Evolutionary conservation across 345 rosid genomes (phyloP).

Genomic region (Hibiscus tridactylites): DNA sequence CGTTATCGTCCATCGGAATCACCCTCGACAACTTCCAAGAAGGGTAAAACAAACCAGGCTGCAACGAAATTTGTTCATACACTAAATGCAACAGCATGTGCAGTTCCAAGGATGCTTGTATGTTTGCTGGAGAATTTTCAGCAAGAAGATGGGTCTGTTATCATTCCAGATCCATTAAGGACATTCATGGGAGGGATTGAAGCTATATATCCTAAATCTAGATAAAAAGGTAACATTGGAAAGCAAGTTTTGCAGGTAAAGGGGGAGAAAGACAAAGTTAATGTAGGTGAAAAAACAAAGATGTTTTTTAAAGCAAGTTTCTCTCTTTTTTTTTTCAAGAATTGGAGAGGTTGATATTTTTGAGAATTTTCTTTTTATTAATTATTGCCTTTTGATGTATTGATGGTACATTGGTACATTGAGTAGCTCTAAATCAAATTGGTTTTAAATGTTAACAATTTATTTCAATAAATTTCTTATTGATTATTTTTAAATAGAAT

Average conservation of each 20-base stretch:
- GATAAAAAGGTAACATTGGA: background rate
- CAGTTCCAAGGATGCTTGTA: constrained; percentile 83
- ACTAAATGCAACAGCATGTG: constrained; percentile 97
- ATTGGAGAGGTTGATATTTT: background rate
- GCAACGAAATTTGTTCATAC: constrained; percentile 81
- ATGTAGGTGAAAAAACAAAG: background rate
- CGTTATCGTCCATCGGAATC: constrained; percentile 74
- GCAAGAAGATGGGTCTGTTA: constrained; percentile 83
- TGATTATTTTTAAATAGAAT: no score
- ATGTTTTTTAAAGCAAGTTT: no score
- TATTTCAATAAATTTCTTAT: no score
- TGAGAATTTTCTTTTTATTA: background rate
- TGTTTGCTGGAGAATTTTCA: constrained; percentile 84
- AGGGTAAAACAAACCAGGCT: constrained; percentile 50
- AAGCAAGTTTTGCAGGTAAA: no score
- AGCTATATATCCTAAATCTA: constrained; percentile 47
- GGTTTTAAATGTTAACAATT: background rate
- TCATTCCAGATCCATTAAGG: constrained; percentile 67
- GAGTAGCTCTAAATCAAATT: no score
- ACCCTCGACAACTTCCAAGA: constrained; percentile 39
- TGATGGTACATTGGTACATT: no score
- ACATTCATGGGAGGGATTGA: constrained; percentile 86
- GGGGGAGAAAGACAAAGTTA: no score
- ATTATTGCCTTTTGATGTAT: background rate
- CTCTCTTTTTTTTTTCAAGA: background rate